Evolutionary conservation across 495 filamentous ascomycete species (phyloP).

Genomic region (Podospora pseudopauciseta): DNA sequence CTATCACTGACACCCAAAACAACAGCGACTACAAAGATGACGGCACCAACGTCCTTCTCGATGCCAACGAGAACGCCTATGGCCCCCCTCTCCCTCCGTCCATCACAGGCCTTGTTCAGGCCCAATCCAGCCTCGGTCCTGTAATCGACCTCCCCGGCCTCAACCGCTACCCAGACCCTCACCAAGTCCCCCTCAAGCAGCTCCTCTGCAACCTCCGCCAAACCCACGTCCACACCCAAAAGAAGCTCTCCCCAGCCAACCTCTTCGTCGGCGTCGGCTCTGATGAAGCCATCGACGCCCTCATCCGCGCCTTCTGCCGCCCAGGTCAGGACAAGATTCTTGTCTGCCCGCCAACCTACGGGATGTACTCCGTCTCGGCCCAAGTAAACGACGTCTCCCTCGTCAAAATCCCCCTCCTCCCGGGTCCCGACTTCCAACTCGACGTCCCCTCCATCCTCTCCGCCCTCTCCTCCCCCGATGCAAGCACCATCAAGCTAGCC

Average conservation of each 20-base stretch:
- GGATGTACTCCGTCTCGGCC: conserved; percentile 94
- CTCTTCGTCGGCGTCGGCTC: conserved; percentile 93
- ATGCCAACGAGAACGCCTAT: conserved; percentile 97
- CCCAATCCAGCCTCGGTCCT: conserved; percentile 27
- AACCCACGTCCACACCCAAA: conserved; percentile 71
- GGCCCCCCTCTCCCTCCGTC: conserved; percentile 59
- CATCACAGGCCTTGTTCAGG: conserved; percentile 20
- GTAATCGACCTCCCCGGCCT: conserved; percentile 70
- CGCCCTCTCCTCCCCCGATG: conserved; percentile 49
- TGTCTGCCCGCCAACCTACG: conserved; percentile 93
- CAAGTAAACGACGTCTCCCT: conserved; percentile 87
- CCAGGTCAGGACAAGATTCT: conserved; percentile 87
- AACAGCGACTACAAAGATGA: conserved; percentile 97
- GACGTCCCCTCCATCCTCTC: conserved; percentile 66
- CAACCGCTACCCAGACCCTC: conserved; percentile 94
- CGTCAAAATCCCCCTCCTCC: conserved; percentile 73
- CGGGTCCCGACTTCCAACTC: conserved; percentile 60
- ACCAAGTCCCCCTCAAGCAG: conserved; percentile 83
- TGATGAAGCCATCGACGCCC: conserved; percentile 93
- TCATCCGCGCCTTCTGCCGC: conserved; percentile 86
- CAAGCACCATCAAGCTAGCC: conserved; percentile 68
- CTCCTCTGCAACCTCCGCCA: conserved; percentile 85
- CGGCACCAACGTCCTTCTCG: conserved; percentile 91
- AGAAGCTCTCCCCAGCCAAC: conserved; percentile 72
- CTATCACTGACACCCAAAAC: conserved; percentile 25